phyloP scores from a whole-genome alignment of 305 asterid species.

The Fraxinus baroniana region DNA sequence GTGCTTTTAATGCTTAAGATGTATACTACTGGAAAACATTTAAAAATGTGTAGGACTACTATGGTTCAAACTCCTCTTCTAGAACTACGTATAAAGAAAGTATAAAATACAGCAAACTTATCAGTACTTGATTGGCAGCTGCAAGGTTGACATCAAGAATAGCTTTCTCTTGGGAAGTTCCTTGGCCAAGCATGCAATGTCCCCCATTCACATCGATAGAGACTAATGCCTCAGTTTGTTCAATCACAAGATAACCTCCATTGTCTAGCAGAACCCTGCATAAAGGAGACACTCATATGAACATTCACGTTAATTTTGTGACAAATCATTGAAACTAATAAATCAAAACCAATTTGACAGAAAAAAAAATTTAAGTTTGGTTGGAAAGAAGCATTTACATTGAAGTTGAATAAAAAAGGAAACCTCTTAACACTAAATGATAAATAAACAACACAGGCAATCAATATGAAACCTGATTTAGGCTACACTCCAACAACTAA shows the following conservation, averaged over 20 bases:
- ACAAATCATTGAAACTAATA: not conserved
- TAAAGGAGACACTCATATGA: slow-evolving; percentile 19
- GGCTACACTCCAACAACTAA: not conserved
- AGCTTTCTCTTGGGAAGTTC: slow-evolving; percentile 91
- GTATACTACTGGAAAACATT: not conserved
- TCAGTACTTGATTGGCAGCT: slow-evolving; percentile 86
- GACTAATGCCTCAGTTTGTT: slow-evolving; percentile 95
- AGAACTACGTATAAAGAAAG: slow-evolving; percentile 14
- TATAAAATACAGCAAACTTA: slow-evolving; percentile 17
- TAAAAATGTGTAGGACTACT: slow-evolving; percentile 14
- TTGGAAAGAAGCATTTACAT: not conserved
- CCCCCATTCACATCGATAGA: slow-evolving; percentile 99
- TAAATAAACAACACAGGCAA: not conserved
- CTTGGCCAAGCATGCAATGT: slow-evolving; percentile 93
- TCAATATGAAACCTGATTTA: slow-evolving; percentile 10
- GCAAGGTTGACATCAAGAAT: slow-evolving; percentile 91
- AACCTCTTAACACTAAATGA: slow-evolving; percentile 3
- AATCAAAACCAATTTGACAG: slow-evolving; percentile 12
- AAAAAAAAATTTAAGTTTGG: not conserved
- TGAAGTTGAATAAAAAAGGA: slow-evolving; percentile 8
- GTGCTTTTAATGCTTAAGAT: not conserved
- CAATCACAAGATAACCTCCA: slow-evolving; percentile 97
- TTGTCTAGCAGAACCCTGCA: slow-evolving; percentile 85
- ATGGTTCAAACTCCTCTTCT: not conserved
- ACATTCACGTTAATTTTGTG: slow-evolving; percentile 2